phyloP scores from a whole-genome alignment of 129 eudicot genomes.

The Helichrysum umbraculigerum region DNA sequence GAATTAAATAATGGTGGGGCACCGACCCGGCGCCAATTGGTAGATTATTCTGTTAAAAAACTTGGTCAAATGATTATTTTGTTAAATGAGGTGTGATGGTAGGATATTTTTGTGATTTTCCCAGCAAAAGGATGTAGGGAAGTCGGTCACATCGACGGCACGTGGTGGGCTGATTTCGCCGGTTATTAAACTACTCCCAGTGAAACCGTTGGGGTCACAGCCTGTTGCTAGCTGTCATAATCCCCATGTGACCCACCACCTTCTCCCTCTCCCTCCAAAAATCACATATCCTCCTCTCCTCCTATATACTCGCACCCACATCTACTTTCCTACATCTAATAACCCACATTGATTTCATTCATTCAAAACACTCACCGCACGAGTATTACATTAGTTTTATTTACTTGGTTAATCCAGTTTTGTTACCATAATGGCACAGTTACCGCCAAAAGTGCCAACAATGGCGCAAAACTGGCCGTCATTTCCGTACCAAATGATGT shows the following conservation, averaged over 20 bases:
- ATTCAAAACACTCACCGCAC: not conserved
- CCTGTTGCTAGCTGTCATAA: constrained; percentile 40
- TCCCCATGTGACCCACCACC: constrained; percentile 69
- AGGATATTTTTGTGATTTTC: too few relatives aligned
- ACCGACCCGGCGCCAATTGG: too few relatives aligned
- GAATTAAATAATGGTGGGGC: too few relatives aligned
- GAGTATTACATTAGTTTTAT: not conserved
- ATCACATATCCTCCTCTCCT: not conserved
- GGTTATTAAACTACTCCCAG: constrained; percentile 48
- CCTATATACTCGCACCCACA: not conserved
- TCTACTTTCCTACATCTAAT: not conserved
- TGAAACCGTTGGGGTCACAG: constrained; percentile 45
- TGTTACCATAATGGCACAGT: constrained; percentile 56
- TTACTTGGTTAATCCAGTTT: not conserved
- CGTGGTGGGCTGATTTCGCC: constrained; percentile 84
- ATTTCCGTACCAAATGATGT: constrained; percentile 56
- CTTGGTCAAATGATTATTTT: too few relatives aligned
- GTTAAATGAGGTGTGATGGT: too few relatives aligned
- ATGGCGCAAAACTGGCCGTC: constrained; percentile 79
- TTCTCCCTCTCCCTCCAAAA: constrained; percentile 42
- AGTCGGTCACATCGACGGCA: constrained; percentile 54
- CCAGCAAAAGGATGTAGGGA: not conserved
- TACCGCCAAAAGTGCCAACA: constrained; percentile 82
- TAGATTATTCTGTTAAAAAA: too few relatives aligned
- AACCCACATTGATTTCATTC: not conserved